Evolutionary conservation across 2,329 filamentous ascomycete genomes (phyloP), one percentile per base, ranked within the genome.

Genomic region (Fusarium chaquense): DNA sequence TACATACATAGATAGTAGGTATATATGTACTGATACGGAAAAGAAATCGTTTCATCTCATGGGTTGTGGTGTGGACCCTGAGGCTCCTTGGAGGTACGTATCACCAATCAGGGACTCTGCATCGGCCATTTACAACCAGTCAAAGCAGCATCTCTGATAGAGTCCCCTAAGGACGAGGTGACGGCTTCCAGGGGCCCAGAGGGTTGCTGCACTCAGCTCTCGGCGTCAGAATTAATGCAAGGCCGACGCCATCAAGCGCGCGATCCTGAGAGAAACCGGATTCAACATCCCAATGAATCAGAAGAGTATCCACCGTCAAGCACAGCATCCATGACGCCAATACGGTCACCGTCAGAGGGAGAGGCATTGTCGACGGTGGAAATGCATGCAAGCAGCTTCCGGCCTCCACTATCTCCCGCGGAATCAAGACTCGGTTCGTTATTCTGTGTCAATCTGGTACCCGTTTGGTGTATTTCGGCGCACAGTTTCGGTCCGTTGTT

Each of bases 11-110:
- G 24, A 26, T 26, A 26, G 5, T 26, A 26, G 24, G 24, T 26
- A 26, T 28, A 28, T 28, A 10, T 30, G 28, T 30, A 30, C 28
- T 30, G 35, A 15, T 30, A 22, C n/a, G 22, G 18, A 41, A 35
- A 35, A 52, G 22, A 58, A 24, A 47, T 36, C 38, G 18, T 18
- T 40, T 38, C 10, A 11, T 30, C 8, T 16, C 8, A 26, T 20
- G 20, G 20, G 20, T 58, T 50, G 26, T 55, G 59, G 62, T 67
- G 71, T 74, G 73, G 72, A 75, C 73, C 73, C 73, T 75, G 73
- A 75, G 66, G 71, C 73, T 75, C 73, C 53, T 45, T 53, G 51
- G 35, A 26, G 45, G 60, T 50, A 59, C 54, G 16, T 33, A 65
- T 46, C 47, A 44, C 71, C 71, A 73, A 73, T 73, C 67, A 73